Percentiles rank a stretch among this genome's conserved stretches.
phyloP scores from a whole-genome alignment of 495 filamentous ascomycete genomes.

The Thozetella sp. region DNA sequence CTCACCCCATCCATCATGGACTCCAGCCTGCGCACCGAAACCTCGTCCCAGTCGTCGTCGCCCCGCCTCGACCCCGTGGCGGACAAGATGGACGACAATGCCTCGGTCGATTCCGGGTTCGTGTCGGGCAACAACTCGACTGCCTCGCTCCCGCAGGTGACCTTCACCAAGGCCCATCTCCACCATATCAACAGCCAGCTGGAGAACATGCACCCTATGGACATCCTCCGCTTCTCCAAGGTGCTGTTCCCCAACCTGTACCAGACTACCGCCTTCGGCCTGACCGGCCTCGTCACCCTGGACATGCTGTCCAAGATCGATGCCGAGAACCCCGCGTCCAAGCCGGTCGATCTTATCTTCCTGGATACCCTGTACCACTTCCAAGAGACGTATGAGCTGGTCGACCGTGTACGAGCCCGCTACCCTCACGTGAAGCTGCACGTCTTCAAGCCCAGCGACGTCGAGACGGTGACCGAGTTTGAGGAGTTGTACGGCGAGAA shows the following conservation, averaged over 20 bases:
- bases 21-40: constrained; percentile 17
- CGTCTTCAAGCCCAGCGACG: constrained; percentile 81
- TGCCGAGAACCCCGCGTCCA: constrained; percentile 60
- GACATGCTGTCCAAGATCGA: constrained; percentile 93
- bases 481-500: constrained; percentile 77
- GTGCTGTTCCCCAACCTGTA: constrained; percentile 87
- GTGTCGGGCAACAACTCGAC: constrained; percentile 68
- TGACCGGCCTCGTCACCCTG: constrained; percentile 90
- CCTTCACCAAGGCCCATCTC: constrained; percentile 87
- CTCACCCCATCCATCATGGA: constrained; percentile 23
- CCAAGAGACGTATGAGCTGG: constrained; percentile 80
- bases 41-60: constrained; percentile 31
- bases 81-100: constrained; percentile 29
- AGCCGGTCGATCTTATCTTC: constrained; percentile 87
- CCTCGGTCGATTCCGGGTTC: constrained; percentile 83
- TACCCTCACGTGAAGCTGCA: constrained; percentile 84
- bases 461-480: constrained; percentile 73
- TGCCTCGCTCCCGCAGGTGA: constrained; percentile 48
- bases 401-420: constrained; percentile 72
- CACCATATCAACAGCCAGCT: constrained; percentile 88
- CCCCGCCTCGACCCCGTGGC: constrained; percentile 22
- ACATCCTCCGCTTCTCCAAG: constrained; percentile 90
- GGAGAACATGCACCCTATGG: constrained; percentile 73
- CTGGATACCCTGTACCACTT: constrained; percentile 98
- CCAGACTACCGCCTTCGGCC: constrained; percentile 96